phyloP scores from a whole-genome alignment of 495 filamentous ascomycete species.

The Xylaria palmicola region DNA sequence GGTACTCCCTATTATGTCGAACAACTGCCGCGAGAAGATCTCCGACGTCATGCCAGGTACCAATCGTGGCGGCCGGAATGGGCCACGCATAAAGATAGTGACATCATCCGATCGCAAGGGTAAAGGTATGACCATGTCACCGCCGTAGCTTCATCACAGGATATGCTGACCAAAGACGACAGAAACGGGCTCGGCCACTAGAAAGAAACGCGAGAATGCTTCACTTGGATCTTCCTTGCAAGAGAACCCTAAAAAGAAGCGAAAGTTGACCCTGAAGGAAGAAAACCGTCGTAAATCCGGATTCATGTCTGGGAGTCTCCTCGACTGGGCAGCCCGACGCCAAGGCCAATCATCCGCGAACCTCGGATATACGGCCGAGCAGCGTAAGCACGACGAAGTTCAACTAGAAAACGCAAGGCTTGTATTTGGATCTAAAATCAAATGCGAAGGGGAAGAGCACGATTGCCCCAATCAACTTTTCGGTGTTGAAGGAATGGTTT shows the following conservation, averaged over 20 bases:
- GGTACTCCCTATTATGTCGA: no score
- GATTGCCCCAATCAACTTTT: slow-evolving; percentile 5
- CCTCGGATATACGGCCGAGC: background rate
- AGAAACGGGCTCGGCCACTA: background rate
- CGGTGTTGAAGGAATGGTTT: slow-evolving; percentile 25
- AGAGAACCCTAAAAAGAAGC: background rate
- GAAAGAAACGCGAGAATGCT: background rate
- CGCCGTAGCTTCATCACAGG: background rate
- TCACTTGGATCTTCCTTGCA: background rate
- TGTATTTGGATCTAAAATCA: background rate
- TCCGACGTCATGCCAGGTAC: no score
- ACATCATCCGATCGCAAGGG: background rate
- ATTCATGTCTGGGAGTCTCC: background rate
- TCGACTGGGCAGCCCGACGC: background rate
- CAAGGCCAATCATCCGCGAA: background rate
- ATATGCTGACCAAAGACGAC: background rate
- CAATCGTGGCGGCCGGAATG: no score
- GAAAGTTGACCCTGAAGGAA: background rate
- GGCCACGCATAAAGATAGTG: no score
- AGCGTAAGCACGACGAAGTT: background rate
- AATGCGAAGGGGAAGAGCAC: background rate
- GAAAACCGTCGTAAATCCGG: background rate
- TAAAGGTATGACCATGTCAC: background rate
- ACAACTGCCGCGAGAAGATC: no score
- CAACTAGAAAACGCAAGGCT: background rate